These are phyloP conservation scores for Camillea tinctor DNA, from an alignment of 2,329 filamentous ascomycete species.

Conservation along the genomic window DNA sequence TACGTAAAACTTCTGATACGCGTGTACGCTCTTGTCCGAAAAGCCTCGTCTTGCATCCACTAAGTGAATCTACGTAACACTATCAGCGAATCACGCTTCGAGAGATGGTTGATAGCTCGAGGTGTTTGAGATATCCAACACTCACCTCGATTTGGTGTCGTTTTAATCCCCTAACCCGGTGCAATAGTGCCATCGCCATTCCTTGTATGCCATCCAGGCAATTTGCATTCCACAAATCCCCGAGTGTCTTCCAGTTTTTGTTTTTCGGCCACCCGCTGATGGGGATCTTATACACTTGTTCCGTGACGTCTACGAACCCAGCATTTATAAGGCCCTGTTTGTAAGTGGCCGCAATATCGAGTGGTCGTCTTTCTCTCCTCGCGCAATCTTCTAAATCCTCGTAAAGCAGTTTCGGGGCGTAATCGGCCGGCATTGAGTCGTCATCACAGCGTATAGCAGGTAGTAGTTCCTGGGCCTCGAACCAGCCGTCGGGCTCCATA, in stretches of 20 bases:
- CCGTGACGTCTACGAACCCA: conserved; percentile 55
- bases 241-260: conserved; percentile 41
- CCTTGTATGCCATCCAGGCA: conserved; percentile 44
- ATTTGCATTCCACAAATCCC: conserved; percentile 45
- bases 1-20: conserved; percentile 49
- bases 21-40: conserved; percentile 45
- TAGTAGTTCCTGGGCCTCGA: conserved; percentile 53
- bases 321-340: conserved; percentile 42
- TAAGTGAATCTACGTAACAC: conserved; percentile 40
- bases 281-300: conserved; percentile 53
- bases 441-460: conserved; percentile 43
- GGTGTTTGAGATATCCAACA: background rate
- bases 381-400: conserved; percentile 41
- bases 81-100: conserved; percentile 2
- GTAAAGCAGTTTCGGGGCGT: conserved; percentile 40
- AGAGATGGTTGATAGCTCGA: background rate
- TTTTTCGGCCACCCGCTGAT: conserved; percentile 54
- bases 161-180: conserved; percentile 40
- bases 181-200: conserved; percentile 42
- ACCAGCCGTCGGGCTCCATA: conserved; percentile 52
- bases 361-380: conserved; percentile 36
- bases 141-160: conserved; percentile 50
- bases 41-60: conserved; percentile 49
- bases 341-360: conserved; percentile 35
- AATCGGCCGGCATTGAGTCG: conserved; percentile 39